Evolutionary conservation across 1,284 basidiomycete species (phyloP), one percentile per base, ranked within the genome.

Genomic region (Crocinoboletus sp.): DNA sequence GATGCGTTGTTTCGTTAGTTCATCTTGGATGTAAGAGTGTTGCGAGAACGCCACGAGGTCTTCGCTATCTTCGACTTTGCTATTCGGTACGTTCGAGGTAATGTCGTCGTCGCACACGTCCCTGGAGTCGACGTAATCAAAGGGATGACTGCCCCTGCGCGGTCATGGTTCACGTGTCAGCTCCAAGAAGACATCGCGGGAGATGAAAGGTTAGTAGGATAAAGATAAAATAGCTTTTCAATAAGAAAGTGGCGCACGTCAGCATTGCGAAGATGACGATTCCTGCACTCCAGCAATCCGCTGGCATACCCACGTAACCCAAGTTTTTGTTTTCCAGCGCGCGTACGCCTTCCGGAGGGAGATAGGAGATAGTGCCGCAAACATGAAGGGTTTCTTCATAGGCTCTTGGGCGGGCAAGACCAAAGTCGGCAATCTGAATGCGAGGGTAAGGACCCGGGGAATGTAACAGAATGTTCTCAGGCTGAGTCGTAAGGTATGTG

Each of bases 271-370:
- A 89, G 44, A 90, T 66, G 42, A 87, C 79, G 2, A 90, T 76
- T 8, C 88, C 89, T 9, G 82, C 76, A 52, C 85, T 87, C 89
- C 88, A 92, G 55, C 86, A 89, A 60, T 92, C 89, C 0, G 87
- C 76, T 22, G 82, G 82, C 78, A 89, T 84, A 12, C 87, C 77
- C 29, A 83, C 74, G 54, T 91, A 91, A 38, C 82, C 78, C 38
- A 83, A 65, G 45, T 84, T 71, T 51, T 80, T 80, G 53, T 84
- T 71, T 51, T 87, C 82, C 31, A 89, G 66, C 8, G 85, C 88
- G 2, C 84, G 69, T 22, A 92, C 76, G 7, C 84, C 86, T 65
- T 91, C 89, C 0, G 89, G 89, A 12, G 89, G 86, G n/a, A 92
- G 70, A 63, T 92, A 92, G 2, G 83, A 82, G 22, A 90, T 77